Conservation (phyloP, 169 alveolate genomes). For the Plasmodium fragile region DNA sequence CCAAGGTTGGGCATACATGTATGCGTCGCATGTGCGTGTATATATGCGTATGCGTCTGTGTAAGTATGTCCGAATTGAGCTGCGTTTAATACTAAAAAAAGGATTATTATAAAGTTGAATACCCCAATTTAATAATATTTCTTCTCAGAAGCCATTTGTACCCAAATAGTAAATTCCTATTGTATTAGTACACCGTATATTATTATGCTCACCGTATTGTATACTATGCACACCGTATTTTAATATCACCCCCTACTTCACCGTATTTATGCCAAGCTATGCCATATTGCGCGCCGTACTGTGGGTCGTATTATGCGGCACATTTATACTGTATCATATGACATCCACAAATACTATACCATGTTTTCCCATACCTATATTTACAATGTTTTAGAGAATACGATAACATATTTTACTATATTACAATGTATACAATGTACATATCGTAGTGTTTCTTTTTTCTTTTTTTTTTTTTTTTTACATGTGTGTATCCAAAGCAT, state of each 20-base stretch:
- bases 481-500: neutral
- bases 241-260: neutral
- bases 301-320: neutral
- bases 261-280: neutral
- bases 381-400: conserved; percentile 1
- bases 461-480: conserved; percentile 5
- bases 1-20: neutral
- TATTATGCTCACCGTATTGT: neutral
- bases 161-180: neutral
- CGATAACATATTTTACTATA: neutral
- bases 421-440: neutral
- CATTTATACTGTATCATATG: neutral
- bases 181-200: conserved; percentile 1
- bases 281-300: neutral
- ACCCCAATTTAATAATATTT: neutral
- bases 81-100: neutral
- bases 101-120: neutral
- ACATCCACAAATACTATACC: neutral
- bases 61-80: neutral
- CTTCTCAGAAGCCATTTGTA: neutral
- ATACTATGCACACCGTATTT: neutral
- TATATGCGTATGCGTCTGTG: neutral
- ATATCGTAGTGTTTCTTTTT: neutral
- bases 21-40: conserved; percentile 8
- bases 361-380: neutral